Base-by-base conservation (phyloP, 805 yeast species). In the Saccharomycopsis sp. region DNA sequence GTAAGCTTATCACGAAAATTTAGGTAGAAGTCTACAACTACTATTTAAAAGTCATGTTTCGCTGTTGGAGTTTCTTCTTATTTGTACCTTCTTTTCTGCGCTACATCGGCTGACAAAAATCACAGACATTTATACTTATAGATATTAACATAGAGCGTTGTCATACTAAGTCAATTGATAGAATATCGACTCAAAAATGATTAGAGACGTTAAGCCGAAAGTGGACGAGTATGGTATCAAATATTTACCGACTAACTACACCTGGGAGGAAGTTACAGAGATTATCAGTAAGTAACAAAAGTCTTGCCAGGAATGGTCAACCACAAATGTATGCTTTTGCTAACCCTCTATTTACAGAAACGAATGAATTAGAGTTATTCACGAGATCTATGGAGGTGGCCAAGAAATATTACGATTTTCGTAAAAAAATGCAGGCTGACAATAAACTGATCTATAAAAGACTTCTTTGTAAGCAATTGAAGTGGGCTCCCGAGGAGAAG, bases 391-490 rank as follows among this genome's bases (percentile, higher is more conserved):
- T 55, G 7, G 29, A 29, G 29, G 54, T 50, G 16, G 57, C 57
- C 12, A 24, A 34, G 15, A 21, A 54, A 23, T 57, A 59, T 34
- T 37, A 58, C 34, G 34, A 51, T 16, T 51, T 46, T 20, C 51
- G 55, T 12, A 44, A 44, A 44, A 44, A 44, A 12, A 44, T 44
- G 48, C 48, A 44, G 4, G 21, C 21, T 20, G 60, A 57, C 5
- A 24, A 53, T 23, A 50, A 40, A 3, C 41, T 57, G 1, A 16
- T 53, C 1, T 61, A 47, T 16, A 58, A 61, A 48, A 29, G 58
- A 44, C 51, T 61, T 8, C 60, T 61, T n/a, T 58, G 60, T 37
- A 23, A 52, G 16, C 58, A 57, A 47, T 54, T 61, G 9, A 18
- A 52, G 9, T 61, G 63, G 63, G 58, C 58, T 23, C 53, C 58